Percentiles rank a stretch among this genome's conserved stretches.
phyloP scores from a whole-genome alignment of 768 basidiomycete genomes.

The Pseudohyphozyma bogoriensis region DNA sequence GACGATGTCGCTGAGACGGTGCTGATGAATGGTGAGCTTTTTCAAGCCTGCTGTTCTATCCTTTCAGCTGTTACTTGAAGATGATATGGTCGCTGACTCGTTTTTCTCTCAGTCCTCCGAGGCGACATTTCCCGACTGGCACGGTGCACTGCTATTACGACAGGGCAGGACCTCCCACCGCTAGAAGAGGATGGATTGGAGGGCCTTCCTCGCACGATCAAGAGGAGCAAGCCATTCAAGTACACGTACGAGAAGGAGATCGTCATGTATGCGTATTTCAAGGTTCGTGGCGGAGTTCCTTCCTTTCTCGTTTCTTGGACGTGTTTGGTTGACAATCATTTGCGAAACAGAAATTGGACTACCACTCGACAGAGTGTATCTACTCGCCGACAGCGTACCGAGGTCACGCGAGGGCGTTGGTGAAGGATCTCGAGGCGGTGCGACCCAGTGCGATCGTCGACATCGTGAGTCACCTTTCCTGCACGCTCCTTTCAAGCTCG shows the following conservation, averaged over 20 bases:
- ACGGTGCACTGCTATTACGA: slow-evolving; percentile 87
- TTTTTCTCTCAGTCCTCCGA: slow-evolving; percentile 66
- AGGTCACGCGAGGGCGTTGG: slow-evolving; percentile 83
- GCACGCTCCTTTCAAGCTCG: background rate
- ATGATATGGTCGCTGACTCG: background rate
- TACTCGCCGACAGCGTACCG: slow-evolving; percentile 98
- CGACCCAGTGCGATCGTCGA: slow-evolving; percentile 93
- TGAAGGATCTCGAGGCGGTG: slow-evolving; percentile 90
- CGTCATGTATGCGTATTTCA: slow-evolving; percentile 99
- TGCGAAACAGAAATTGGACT: slow-evolving; percentile 67
- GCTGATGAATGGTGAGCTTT: slow-evolving; percentile 83
- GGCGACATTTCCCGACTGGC: slow-evolving; percentile 92
- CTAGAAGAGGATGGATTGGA: background rate
- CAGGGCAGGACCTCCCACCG: slow-evolving; percentile 58
- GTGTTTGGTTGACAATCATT: background rate
- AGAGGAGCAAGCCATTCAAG: slow-evolving; percentile 97
- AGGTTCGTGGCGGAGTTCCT: too few species aligned
- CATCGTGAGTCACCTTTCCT: slow-evolving; percentile 59
- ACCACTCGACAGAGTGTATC: slow-evolving; percentile 98
- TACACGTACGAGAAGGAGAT: slow-evolving; percentile 99
- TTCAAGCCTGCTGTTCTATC: background rate
- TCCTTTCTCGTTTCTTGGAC: background rate
- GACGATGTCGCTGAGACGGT: slow-evolving; percentile 99
- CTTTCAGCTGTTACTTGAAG: too few species aligned
- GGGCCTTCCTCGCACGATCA: slow-evolving; percentile 53